Percentiles rank a stretch among this genome's conserved stretches.
phyloP scores from a whole-genome alignment of 352 stramenopile species.

The Phytopythium boreale region DNA sequence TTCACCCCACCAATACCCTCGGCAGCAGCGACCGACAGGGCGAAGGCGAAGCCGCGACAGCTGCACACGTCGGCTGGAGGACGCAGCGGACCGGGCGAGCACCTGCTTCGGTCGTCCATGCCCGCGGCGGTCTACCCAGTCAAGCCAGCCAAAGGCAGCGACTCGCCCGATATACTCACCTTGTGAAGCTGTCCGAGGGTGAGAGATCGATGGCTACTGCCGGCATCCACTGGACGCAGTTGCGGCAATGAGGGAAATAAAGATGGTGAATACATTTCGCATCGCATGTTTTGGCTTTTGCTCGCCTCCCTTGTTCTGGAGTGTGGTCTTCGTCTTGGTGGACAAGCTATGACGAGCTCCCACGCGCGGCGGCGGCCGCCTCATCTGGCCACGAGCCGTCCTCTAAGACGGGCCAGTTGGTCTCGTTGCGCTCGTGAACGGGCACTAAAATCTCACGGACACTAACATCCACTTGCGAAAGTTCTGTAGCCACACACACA shows the following conservation, averaged over 20 bases:
- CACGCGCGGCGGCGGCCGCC: conserved; percentile 18
- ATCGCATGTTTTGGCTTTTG: conserved; percentile 25
- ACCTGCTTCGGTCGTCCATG: conserved; percentile 29
- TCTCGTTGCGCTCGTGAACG: conserved; percentile 54
- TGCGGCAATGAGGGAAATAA: conserved; percentile 16
- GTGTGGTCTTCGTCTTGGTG: background rate
- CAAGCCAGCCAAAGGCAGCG: background rate
- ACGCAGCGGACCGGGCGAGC: conserved; percentile 37
- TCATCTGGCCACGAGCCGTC: conserved; percentile 67
- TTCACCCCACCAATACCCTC: background rate
- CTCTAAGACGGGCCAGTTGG: conserved; percentile 74
- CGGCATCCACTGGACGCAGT: background rate
- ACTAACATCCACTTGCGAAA: conserved; percentile 65
- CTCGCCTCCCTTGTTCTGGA: conserved; percentile 7
- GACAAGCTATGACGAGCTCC: conserved; percentile 21
- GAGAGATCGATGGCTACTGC: background rate
- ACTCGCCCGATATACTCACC: conserved; percentile 49
- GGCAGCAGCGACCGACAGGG: background rate
- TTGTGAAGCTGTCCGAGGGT: conserved; percentile 25
- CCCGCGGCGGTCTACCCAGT: conserved; percentile 27
- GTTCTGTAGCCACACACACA: conserved; percentile 32
- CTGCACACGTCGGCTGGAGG: conserved; percentile 59
- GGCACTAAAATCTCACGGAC: conserved; percentile 82
- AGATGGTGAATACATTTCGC: conserved; percentile 60
- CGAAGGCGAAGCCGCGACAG: conserved; percentile 15